These are phyloP conservation scores for Daldinia grandis DNA, from an alignment of 495 filamentous ascomycete genomes.

Conservation along the genomic window DNA sequence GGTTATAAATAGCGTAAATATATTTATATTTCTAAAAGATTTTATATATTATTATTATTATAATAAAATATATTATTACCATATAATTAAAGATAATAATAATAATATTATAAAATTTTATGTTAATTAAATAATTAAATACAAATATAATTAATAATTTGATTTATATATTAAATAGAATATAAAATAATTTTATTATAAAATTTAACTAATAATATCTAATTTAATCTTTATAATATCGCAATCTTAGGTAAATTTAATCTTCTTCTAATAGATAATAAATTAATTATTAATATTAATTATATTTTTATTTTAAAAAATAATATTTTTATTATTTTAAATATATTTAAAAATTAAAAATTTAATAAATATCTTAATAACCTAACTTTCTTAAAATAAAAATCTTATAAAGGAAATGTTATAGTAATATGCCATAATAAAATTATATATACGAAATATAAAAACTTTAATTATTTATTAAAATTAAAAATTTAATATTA, in stretches of 20 bases:
- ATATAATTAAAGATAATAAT: neutral
- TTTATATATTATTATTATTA: conserved; percentile 1
- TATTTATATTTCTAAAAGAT: neutral
- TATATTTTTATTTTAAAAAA: neutral
- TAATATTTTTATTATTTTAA: neutral
- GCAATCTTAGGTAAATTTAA: neutral
- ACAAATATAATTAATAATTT: neutral
- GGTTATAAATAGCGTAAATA: neutral
- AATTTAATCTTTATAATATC: neutral
- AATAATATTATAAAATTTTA: neutral
- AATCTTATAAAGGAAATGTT: neutral
- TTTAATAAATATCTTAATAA: neutral
- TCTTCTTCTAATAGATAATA: neutral
- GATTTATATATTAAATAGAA: neutral
- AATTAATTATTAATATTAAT: neutral
- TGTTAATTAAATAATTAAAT: neutral
- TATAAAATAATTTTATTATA: neutral
- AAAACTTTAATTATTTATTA: neutral
- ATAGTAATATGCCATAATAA: neutral
- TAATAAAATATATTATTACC: neutral
- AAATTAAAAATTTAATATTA: neutral
- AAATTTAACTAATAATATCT: too few relatives aligned
- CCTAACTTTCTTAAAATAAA: too few relatives aligned
- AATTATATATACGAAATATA: neutral
- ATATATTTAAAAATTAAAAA: neutral